Percentiles rank a stretch among this genome's conserved stretches.
phyloP scores from a whole-genome alignment of 2,329 filamentous ascomycete species.

The Exophiala xenobiotica region DNA sequence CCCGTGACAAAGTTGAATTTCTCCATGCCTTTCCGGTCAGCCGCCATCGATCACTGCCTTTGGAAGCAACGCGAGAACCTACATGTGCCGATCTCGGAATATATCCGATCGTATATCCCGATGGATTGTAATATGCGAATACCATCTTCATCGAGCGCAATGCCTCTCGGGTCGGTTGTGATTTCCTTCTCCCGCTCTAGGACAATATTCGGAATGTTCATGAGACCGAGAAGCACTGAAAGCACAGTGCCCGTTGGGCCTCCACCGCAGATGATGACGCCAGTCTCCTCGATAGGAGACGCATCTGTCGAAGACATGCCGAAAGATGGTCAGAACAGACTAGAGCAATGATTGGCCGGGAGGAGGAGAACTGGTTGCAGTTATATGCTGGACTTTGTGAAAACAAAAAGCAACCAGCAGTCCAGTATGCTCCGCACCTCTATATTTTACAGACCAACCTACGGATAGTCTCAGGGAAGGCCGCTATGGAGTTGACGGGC shows the following conservation, averaged over 20 bases:
- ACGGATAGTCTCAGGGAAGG: too few relatives aligned
- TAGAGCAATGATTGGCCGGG: too few relatives aligned
- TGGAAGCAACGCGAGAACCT: conserved; percentile 4
- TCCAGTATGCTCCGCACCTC: too few relatives aligned
- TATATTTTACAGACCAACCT: too few relatives aligned
- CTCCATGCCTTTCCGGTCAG: conserved; percentile 22
- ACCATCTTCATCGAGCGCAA: conserved; percentile 37
- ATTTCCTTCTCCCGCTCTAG: conserved; percentile 34
- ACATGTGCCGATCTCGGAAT: conserved; percentile 34
- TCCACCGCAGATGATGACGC: conserved; percentile 36
- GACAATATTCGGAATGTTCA: conserved; percentile 32
- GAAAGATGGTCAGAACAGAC: background rate
- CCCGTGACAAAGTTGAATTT: conserved; percentile 27
- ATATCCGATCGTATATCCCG: conserved; percentile 34
- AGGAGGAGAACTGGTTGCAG: too few relatives aligned
- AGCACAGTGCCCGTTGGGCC: conserved; percentile 35
- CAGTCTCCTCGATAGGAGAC: conserved; percentile 23
- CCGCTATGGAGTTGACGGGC: too few relatives aligned
- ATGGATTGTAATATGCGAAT: conserved; percentile 35
- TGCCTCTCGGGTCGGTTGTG: conserved; percentile 36
- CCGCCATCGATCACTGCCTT: background rate
- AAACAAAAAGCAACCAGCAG: too few relatives aligned
- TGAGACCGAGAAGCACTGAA: conserved; percentile 31
- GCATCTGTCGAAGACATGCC: conserved; percentile 9
- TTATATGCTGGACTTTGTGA: too few relatives aligned